Evolutionary conservation across 345 rosid species (phyloP).

Genomic region (Eucalyptus victrix): DNA sequence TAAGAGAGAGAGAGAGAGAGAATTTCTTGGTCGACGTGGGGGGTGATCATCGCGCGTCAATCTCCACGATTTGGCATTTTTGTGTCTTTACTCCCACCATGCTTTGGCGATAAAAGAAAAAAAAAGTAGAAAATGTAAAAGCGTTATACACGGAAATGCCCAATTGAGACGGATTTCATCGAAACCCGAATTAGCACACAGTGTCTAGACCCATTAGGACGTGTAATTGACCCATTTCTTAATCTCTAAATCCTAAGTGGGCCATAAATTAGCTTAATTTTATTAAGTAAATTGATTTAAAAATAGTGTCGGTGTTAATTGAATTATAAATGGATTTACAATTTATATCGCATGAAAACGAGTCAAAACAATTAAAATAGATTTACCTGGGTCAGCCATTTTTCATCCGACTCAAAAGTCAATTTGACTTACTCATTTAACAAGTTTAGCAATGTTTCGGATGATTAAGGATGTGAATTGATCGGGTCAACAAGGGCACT

Average conservation of each 20-base stretch:
- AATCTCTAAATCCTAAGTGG: fast-evolving
- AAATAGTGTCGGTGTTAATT: fast-evolving
- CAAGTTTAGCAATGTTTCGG: no score
- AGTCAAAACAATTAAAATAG: no score
- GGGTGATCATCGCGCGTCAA: neutral
- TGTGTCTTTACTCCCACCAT: neutral
- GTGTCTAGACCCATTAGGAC: no score
- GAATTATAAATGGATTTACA: fast-evolving
- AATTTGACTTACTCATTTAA: no score
- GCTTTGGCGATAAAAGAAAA: no score
- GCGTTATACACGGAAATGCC: fast-evolving
- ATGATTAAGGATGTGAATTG: no score
- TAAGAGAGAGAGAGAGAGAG: neutral
- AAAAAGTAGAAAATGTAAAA: neutral
- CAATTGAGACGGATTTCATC: no score
- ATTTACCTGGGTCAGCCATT: no score
- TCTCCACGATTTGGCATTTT: neutral
- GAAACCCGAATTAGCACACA: no score
- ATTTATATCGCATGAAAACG: no score
- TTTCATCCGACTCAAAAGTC: no score
- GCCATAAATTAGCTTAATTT: fast-evolving
- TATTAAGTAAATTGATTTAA: fast-evolving
- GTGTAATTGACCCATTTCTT: no score
- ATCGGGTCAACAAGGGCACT: fast-evolving
- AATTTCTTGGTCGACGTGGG: neutral